A percentile compares a stretch with the other conserved stretches of the same genome.
phyloP scores from a whole-genome alignment of 106 monocot genomes.

The Allium cepa region DNA sequence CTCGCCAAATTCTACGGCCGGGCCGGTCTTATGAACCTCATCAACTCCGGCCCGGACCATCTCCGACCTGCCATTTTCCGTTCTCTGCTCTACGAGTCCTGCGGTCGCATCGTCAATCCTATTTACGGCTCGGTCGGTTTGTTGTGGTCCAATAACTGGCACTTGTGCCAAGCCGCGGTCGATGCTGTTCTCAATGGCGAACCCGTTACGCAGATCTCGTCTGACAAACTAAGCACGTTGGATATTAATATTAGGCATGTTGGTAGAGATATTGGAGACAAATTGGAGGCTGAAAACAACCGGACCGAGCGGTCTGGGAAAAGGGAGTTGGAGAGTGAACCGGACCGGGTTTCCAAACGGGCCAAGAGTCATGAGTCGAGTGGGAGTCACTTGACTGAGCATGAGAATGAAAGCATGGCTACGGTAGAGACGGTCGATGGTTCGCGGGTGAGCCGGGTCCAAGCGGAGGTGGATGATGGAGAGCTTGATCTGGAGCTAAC shows the following conservation, averaged over 20 bases:
- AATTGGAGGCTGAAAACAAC: conserved; percentile 10
- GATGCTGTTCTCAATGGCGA: conserved; percentile 50
- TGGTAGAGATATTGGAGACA: conserved; percentile 11
- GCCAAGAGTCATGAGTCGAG: conserved; percentile 30
- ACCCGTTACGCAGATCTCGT: conserved; percentile 30
- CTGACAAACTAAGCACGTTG: conserved; percentile 17
- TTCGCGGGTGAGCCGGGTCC: conserved; percentile 42
- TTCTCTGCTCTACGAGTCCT: conserved; percentile 52
- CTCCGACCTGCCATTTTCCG: conserved; percentile 48
- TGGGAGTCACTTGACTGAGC: conserved; percentile 3
- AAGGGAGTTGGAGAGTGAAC: neutral
- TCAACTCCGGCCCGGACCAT: conserved; percentile 26
- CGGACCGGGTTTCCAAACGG: neutral
- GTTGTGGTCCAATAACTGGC: conserved; percentile 53
- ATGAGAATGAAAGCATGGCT: conserved; percentile 20
- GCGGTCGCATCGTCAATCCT: conserved; percentile 59
- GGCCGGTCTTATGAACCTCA: conserved; percentile 43
- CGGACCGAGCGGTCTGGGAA: conserved; percentile 21
- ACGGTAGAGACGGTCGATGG: conserved; percentile 24
- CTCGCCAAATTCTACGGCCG: conserved; percentile 56
- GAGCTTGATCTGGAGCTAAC: conserved; percentile 44
- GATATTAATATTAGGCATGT: conserved; percentile 59
- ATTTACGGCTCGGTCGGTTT: conserved; percentile 59
- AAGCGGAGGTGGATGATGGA: conserved; percentile 22
- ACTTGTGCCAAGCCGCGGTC: conserved; percentile 44